A percentile compares a stretch with the other conserved stretches of the same genome.
phyloP scores from a whole-genome alignment of 768 basidiomycete genomes.

The Tephrocybe sp. region DNA sequence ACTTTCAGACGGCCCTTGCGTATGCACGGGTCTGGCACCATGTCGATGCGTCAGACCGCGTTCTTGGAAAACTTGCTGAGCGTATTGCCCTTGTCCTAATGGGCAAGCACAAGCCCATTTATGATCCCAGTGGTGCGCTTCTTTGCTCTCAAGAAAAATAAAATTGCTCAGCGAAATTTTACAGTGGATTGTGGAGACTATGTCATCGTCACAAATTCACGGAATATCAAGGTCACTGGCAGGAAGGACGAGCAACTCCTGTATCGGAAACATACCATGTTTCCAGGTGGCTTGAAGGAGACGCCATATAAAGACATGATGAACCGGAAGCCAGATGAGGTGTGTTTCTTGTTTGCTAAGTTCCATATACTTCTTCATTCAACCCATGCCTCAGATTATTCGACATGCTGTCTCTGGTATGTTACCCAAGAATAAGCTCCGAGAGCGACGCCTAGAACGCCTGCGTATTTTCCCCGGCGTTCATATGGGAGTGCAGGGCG shows the following conservation, averaged over 20 bases:
- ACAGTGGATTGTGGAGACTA: constrained; percentile 97
- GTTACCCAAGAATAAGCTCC: constrained; percentile 97
- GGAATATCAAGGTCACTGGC: constrained; percentile 82
- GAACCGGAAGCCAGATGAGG: constrained; percentile 85
- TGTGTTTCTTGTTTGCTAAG: constrained; percentile 33
- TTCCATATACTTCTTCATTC: background rate
- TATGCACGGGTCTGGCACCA: constrained; percentile 97
- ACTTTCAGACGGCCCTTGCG: constrained; percentile 84
- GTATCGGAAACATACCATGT: constrained; percentile 90
- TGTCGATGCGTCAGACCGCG: constrained; percentile 84
- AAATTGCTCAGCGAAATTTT: background rate
- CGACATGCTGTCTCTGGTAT: constrained; percentile 96
- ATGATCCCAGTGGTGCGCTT: constrained; percentile 80
- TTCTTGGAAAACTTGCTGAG: constrained; percentile 93
- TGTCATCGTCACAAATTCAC: constrained; percentile 90
- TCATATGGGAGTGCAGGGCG: constrained; percentile 72
- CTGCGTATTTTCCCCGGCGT: constrained; percentile 84
- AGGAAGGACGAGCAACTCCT: constrained; percentile 84
- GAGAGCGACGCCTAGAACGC: constrained; percentile 83
- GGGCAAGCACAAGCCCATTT: constrained; percentile 99
- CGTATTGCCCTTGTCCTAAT: constrained; percentile 93
- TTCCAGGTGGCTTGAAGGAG: constrained; percentile 90
- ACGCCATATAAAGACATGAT: constrained; percentile 84
- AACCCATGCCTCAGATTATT: constrained; percentile 64
- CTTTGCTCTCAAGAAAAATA: background rate